Evolutionary conservation across 176 grass and related monocot species (phyloP).

Genomic region (Themeda triandra): DNA sequence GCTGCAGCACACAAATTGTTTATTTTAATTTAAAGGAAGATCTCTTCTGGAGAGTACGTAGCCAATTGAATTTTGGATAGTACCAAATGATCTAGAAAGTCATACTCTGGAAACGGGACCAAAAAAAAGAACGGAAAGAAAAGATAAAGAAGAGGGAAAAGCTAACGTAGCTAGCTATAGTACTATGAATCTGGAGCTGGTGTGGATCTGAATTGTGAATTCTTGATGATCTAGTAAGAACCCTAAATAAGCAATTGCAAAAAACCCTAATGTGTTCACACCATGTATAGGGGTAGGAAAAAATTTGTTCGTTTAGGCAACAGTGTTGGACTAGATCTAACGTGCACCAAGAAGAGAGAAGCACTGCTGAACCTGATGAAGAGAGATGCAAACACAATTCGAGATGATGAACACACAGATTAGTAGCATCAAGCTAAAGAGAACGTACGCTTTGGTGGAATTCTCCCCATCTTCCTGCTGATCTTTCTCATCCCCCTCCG

Average conservation of each 20-base stretch:
- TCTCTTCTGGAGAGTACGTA: constrained; percentile 32
- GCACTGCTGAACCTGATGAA: too few species aligned
- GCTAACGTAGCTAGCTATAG: neutral
- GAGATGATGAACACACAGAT: constrained; percentile 16
- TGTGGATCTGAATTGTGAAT: constrained; percentile 21
- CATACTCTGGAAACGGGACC: constrained; percentile 23
- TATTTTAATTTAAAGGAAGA: constrained; percentile 34
- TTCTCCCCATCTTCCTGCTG: constrained; percentile 56
- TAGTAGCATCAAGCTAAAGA: constrained; percentile 3
- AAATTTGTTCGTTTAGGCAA: constrained; percentile 14
- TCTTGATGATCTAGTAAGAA: constrained; percentile 33
- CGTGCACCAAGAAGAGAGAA: neutral
- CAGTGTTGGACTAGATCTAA: constrained; percentile 35
- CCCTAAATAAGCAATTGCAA: constrained; percentile 24
- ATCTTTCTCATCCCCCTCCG: constrained; percentile 37
- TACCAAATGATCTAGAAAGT: constrained; percentile 40
- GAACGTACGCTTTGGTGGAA: constrained; percentile 69
- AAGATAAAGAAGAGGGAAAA: constrained; percentile 14
- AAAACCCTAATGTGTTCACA: constrained; percentile 48
- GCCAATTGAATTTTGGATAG: constrained; percentile 28
- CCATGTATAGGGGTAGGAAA: neutral
- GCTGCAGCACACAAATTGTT: constrained; percentile 16
- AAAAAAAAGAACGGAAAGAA: constrained; percentile 25
- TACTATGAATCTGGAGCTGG: neutral
- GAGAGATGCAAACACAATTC: constrained; percentile 4